Evolutionary conservation across 1,284 basidiomycete genomes (phyloP), one percentile per base, ranked within the genome.

Genomic region (Prillingera fragicola): DNA sequence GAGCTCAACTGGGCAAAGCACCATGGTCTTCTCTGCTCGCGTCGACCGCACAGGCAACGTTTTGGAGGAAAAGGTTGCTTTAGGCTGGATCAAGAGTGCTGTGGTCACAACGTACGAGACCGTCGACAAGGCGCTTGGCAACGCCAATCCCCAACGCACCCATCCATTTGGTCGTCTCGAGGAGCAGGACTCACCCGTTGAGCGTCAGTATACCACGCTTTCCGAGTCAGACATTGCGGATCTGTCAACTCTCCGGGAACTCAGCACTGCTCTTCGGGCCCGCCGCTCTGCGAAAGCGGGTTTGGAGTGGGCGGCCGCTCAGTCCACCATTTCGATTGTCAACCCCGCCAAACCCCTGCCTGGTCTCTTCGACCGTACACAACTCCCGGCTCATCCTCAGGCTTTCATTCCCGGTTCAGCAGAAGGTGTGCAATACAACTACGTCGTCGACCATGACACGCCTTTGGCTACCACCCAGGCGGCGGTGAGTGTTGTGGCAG

Each of bases 21-120:
- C 83, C 1, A 62, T 99, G 56, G 84, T 87, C 0, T 91, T 97
- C 72, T 92, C 88, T 51, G 77, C 80, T 34, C 82, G 83, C 52
- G 54, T 97, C 15, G 77, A 83, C 51, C 54, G 65, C 0, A 52
- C 64, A 0, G 92, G 88, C 0, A 74, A 81, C 8, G 77, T 95
- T 27, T 54, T 79, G 13, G 87, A 94, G 39, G 77, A 79, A 54
- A 75, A 78, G 46, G 78, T 96, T 18, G 76, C 80, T 6, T 78
- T 87, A 2, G 85, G 84, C 0, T 59, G 85, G 36, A 74, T 96
- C 36, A 77, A 80, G 39, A 86, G 88, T 45, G 73, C 91, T 26
- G 67, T 78, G 23, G 71, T 77, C 8, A 58, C 85, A 33, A 79
- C 77, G 18, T 99, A 99, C 63, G 76, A 80, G 26, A 71, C 75